Evolutionary conservation across 2,329 filamentous ascomycete species (phyloP), one percentile per base, ranked within the genome.

Genomic region (Whalleya microplaca): DNA sequence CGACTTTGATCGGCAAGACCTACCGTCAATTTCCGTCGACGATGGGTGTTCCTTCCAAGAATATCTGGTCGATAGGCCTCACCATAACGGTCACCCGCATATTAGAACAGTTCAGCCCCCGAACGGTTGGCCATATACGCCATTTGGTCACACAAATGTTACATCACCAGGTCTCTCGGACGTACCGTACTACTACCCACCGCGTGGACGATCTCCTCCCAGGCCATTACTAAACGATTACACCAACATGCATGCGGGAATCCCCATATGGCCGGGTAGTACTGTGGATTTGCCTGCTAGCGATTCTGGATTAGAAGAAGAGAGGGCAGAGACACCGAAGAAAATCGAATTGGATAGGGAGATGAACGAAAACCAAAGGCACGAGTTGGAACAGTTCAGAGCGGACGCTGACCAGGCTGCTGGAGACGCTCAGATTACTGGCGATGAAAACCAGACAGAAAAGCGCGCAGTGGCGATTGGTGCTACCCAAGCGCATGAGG

Each of bases 121-220:
- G 10, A 72, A 69, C 51, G 76, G 78, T 46, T 82, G 79, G 79
- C 69, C 76, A 16, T 76, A 75, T 60, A 72, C 73, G 37, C 70
- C 72, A 1, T 75, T 74, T 55, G 71, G 62, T 59, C 50, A 72
- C 43, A 72, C 76, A 43, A 68, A 68, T 66, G 67, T 65, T 51
- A 71, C 55, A 47, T 66, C 69, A 45, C 66, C 66, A 21, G 72
- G 61, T 46, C 68, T 68, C 58, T 69, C 72, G 2, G 72, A 79
- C 18, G 78, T 81, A 29, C 70, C 75, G 1, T 77, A 69, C 62
- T 75, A 78, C 63, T 80, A 78, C 61, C 78, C 79, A 5, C 74
- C 73, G 10, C 74, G 82, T 44, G 82, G 82, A 5, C 76, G 82
- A 27, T 85, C 82, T 21, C 82, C 82, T 1, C 80, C 82, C 0